phyloP scores from a whole-genome alignment of 2,329 filamentous ascomycete genomes.

The Colletotrichum paranaense region DNA sequence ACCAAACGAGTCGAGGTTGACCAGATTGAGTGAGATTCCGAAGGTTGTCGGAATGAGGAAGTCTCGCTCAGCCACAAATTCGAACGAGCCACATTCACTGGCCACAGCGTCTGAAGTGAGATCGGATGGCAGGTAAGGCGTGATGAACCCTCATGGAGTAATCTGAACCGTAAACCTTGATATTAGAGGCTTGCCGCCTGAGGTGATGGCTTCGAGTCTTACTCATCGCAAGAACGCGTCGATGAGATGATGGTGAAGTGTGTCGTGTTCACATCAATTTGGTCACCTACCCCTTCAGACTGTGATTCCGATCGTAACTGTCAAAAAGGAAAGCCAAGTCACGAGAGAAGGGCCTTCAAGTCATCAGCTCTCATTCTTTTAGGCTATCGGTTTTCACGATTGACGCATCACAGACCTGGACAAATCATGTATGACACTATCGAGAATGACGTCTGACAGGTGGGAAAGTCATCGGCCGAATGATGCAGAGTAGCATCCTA shows the following conservation, averaged over 20 bases:
- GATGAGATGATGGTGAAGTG: background rate
- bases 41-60: background rate
- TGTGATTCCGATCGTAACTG: background rate
- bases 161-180: background rate
- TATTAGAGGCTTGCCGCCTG: background rate
- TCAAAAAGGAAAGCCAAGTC: background rate
- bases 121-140: slow-evolving; percentile 22
- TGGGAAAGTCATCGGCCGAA: slow-evolving; percentile 7
- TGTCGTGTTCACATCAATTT: background rate
- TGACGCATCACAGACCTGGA: background rate
- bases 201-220: background rate
- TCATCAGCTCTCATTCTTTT: background rate
- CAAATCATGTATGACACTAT: background rate
- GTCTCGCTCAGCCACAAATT: background rate
- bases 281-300: background rate
- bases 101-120: slow-evolving; percentile 21
- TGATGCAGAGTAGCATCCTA: background rate
- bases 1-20: background rate
- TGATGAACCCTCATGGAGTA: too few relatives aligned
- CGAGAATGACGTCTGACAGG: slow-evolving; percentile 14
- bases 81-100: background rate
- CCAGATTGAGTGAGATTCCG: too few relatives aligned
- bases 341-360: background rate
- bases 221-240: too few relatives aligned
- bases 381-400: background rate